Base-by-base conservation (phyloP, 805 yeast species). In the Diddensiella transvaalensis region DNA sequence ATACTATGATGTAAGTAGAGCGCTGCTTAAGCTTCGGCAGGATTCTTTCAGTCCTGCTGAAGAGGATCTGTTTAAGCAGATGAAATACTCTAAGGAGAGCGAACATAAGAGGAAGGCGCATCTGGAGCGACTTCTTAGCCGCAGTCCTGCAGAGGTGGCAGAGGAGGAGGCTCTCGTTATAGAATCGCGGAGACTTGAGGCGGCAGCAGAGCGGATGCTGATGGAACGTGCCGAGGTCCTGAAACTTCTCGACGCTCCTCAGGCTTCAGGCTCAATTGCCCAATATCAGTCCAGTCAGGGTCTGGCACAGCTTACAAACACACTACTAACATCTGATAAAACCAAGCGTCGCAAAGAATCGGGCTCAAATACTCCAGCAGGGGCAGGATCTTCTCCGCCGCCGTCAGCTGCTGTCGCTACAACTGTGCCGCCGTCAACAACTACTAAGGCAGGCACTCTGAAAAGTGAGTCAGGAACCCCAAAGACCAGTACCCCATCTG, bases 131-230 rank as follows among this genome's bases (percentile, higher is more conserved):
- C 70, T 93, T 33, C 72, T 91, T 38, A 80, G 81, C 32, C 73
- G 99, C 56, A 81, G 91, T 2, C 97, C 99, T 0, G 95, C 97
- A 0, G 99, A 93, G 63, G 87, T 93, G 40, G 98, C 98, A 0
- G 99, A 93, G 69, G 99, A 93, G 63, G 98, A 93, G 64, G 88
- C 96, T 0, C 72, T 93, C 43, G 87, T 93, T 8, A 82, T 91
- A 24, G 99, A 93, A 63, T 95, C 97, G 2, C 78, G 95, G 42
- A 82, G 91, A 55, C 87, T 93, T 53, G 98, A 93, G 62, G 78
- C 88, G 49, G 87, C 95, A 1, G 95, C 97, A 0, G 90, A 88
- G 70, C 85, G 87, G 64, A 85, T 91, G 74, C 74, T 89, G 46
- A 70, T 75, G 42, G 99, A 93, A 64, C 76, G 99, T 55, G 83